Evolutionary conservation across 768 basidiomycete genomes (phyloP).

Genomic region (Phaeotremella skinneri): DNA sequence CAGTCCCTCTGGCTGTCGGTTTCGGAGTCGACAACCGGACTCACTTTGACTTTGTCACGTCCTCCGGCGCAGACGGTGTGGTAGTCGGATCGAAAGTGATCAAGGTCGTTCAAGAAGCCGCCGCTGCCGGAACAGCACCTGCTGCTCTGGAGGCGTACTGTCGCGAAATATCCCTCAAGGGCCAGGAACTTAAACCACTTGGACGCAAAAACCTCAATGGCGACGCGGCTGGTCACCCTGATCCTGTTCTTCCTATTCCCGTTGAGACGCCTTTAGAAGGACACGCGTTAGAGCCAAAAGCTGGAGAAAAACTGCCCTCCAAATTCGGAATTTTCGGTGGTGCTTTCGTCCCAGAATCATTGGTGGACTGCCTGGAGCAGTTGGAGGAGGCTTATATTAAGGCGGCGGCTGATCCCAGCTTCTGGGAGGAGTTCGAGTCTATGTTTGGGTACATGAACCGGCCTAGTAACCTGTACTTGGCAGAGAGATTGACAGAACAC

Average conservation of each 20-base stretch:
- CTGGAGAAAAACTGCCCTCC: constrained; percentile 59
- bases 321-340: constrained; percentile 96
- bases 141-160: constrained; percentile 60
- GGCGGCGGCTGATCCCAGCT: constrained; percentile 81
- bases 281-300: constrained; percentile 31
- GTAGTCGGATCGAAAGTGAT: constrained; percentile 90
- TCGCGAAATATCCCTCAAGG: constrained; percentile 63
- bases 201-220: constrained; percentile 29
- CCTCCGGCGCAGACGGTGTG: constrained; percentile 90
- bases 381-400: constrained; percentile 82
- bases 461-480: constrained; percentile 85
- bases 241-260: constrained; percentile 35
- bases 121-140: constrained; percentile 53
- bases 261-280: constrained; percentile 29
- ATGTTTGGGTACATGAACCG: constrained; percentile 93
- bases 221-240: constrained; percentile 41
- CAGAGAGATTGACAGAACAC: constrained; percentile 82
- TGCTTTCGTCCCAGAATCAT: constrained; percentile 92
- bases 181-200: constrained; percentile 27
- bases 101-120: constrained; percentile 65
- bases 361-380: constrained; percentile 89
- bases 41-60: constrained; percentile 81
- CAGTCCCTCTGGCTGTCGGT: constrained; percentile 86
- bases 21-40: constrained; percentile 89
- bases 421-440: constrained; percentile 86